These are phyloP conservation scores for Auricularia cornea DNA, from an alignment of 768 basidiomycete species.

Conservation along the genomic window DNA sequence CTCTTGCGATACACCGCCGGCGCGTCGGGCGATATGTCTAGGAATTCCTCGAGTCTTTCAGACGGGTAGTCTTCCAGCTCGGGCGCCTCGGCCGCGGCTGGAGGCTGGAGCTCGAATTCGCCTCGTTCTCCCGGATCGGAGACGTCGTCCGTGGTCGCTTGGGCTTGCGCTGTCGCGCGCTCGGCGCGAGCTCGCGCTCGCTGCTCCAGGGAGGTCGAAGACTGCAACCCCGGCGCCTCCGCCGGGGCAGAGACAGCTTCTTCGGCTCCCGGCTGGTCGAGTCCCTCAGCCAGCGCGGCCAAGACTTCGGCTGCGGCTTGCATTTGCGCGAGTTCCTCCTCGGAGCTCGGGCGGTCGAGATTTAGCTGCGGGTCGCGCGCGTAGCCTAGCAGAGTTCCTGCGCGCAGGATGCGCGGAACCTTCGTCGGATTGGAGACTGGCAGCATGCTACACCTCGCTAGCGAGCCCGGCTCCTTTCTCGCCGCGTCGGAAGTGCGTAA, in stretches of 20 bases:
- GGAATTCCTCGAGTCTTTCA: constrained; percentile 4
- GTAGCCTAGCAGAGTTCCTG: constrained; percentile 7
- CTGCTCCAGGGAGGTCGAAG: background rate
- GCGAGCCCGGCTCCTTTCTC: constrained; percentile 3
- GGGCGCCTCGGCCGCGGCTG: constrained; percentile 18
- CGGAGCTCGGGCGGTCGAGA: background rate
- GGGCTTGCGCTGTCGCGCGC: too few relatives aligned
- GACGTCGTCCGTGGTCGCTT: background rate
- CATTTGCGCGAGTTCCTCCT: background rate
- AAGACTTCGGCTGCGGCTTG: background rate
- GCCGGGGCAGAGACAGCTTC: background rate
- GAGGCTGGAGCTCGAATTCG: constrained; percentile 12
- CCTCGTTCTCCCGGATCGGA: too few relatives aligned
- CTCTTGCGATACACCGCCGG: background rate
- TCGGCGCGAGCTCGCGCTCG: background rate
- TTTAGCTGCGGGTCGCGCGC: background rate
- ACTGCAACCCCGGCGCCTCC: background rate
- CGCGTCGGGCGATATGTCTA: constrained; percentile 15
- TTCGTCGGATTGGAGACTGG: constrained; percentile 9
- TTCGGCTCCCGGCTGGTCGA: background rate
- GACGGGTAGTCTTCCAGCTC: constrained; percentile 7
- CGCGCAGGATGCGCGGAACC: background rate
- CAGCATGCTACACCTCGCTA: background rate
- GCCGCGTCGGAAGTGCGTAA: constrained; percentile 1
- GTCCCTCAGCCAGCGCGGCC: background rate